These are phyloP conservation scores for Colletotrichum nymphaeae DNA, from an alignment of 2,329 filamentous ascomycete genomes.

Conservation along the genomic window DNA sequence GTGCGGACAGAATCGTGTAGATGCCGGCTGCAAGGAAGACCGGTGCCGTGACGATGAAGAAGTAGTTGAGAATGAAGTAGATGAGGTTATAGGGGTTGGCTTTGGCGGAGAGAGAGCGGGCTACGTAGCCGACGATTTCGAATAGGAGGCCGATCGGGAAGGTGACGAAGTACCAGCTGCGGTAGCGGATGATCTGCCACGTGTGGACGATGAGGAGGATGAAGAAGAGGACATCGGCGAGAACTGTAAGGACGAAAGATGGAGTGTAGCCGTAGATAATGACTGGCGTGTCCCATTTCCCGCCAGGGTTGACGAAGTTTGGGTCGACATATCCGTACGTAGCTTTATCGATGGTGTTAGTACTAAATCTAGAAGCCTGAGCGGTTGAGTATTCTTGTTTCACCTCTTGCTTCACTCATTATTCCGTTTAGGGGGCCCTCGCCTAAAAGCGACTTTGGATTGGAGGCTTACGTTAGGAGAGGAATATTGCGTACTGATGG, in stretches of 20 bases:
- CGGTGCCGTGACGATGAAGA: slow-evolving; percentile 70
- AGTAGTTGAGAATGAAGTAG: slow-evolving; percentile 70
- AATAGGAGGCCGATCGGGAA: slow-evolving; percentile 57
- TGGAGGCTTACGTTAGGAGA: neutral
- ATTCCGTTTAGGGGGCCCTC: neutral
- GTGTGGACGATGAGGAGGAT: slow-evolving; percentile 52
- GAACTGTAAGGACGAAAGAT: slow-evolving; percentile 54
- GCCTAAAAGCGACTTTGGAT: slow-evolving; percentile 20
- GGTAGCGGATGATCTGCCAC: slow-evolving; percentile 48
- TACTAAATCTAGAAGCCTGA: rapidly evolving
- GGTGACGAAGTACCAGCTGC: slow-evolving; percentile 59
- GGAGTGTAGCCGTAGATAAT: slow-evolving; percentile 64
- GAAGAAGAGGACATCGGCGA: slow-evolving; percentile 57
- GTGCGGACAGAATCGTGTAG: slow-evolving; percentile 63
- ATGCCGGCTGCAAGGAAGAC: slow-evolving; percentile 68
- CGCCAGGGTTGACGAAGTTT: slow-evolving; percentile 60
- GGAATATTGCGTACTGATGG: neutral
- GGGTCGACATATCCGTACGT: slow-evolving; percentile 59
- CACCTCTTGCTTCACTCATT: slow-evolving; percentile 31
- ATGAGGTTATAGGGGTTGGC: slow-evolving; percentile 63
- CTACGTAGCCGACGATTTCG: slow-evolving; percentile 62
- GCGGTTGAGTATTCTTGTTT: neutral
- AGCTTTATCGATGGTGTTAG: slow-evolving; percentile 32
- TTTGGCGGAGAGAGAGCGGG: slow-evolving; percentile 58
- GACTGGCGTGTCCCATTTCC: slow-evolving; percentile 57